A percentile compares a stretch with the other conserved stretches of the same genome.
Evolutionary conservation across 345 rosid species (phyloP).

Genomic region (Hypericum androsaemum): DNA sequence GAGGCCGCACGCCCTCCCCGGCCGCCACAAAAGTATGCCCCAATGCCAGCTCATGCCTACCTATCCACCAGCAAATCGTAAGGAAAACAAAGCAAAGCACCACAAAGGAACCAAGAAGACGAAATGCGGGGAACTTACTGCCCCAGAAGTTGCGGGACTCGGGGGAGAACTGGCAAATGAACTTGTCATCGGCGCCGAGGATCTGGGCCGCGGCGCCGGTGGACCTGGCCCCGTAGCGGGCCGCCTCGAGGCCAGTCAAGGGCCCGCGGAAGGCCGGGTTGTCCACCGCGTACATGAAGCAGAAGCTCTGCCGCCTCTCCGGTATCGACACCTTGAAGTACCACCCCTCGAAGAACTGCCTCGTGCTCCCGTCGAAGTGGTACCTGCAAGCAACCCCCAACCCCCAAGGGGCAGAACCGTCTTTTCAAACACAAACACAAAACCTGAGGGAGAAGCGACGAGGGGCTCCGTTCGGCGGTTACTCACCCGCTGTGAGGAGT

Average conservation of each 20-base stretch:
- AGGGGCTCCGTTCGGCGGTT: too few species aligned
- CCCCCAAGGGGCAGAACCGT: background rate
- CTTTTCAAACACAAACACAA: background rate
- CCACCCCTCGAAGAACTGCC: conserved; percentile 91
- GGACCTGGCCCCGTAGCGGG: conserved; percentile 54
- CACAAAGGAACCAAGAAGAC: background rate
- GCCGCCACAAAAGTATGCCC: conserved; percentile 63
- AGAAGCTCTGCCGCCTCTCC: conserved; percentile 73
- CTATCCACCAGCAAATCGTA: conserved; percentile 32
- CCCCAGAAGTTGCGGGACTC: conserved; percentile 89
- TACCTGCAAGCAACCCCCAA: conserved; percentile 34
- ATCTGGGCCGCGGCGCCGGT: conserved; percentile 93
- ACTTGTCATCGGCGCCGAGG: conserved; percentile 83
- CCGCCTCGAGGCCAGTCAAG: conserved; percentile 40
- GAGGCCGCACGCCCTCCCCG: conserved; percentile 46
- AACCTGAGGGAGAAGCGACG: background rate
- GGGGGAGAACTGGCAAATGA: conserved; percentile 54
- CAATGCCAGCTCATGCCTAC: conserved; percentile 70
- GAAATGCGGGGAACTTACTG: conserved; percentile 44
- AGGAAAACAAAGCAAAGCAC: background rate
- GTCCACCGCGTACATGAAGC: conserved; percentile 88
- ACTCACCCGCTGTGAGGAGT: conserved; percentile 95
- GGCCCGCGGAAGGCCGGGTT: conserved; percentile 60
- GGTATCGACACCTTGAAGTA: conserved; percentile 89
- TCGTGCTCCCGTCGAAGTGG: conserved; percentile 72